Base-by-base conservation (phyloP, 2,329 filamentous ascomycete species). In the Xylariales sp. region DNA sequence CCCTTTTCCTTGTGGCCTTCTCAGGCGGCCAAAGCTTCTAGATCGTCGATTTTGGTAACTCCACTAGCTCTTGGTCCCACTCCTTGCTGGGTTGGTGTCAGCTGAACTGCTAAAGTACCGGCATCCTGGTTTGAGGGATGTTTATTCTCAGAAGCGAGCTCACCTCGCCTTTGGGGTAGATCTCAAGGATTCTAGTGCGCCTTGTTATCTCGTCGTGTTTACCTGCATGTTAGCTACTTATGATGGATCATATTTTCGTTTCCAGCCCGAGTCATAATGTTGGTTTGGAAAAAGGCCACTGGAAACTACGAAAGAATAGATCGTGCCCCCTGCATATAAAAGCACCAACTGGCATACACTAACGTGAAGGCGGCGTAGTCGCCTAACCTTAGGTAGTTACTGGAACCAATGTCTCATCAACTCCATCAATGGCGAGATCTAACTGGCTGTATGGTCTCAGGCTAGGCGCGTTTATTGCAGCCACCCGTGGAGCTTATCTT, bases 21-120 rank as follows among this genome's bases (percentile, higher is more conserved):
- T 30, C 3, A 45, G 12, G 39, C 39, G 63, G 49, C 43, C 63
- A 65, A 62, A 67, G 69, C 68, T 73, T 74, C 69, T 71, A 72
- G 71, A 74, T 74, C 62, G 55, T 69, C 61, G 61, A 72, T 72
- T 72, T 56, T 67, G 71, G 71, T 59, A 64, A 70, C 69, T 71
- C 63, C 45, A 49, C 65, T 59, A 60, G 12, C 14, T 10, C 34
- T 56, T n/a, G 28, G 54, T 43, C 54, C 34, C 49, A 59, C 65
- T 43, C 52, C 28, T 61, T 9, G 34, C 32, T 50, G n/a, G 30
- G 30, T 60, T 41, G 23, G 36, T 49, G 30, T 64, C 50, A 64
- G 61, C 61, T 64, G 49, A 56, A 52, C 32, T 43, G 30, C 30
- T 32, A 59, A 52, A 54, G 54, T 62, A 62, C 59, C 48, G 41